Evolutionary conservation across 495 filamentous ascomycete genomes (phyloP), one percentile per base, ranked within the genome.

Genomic region (Jackrogersella multiformis): DNA sequence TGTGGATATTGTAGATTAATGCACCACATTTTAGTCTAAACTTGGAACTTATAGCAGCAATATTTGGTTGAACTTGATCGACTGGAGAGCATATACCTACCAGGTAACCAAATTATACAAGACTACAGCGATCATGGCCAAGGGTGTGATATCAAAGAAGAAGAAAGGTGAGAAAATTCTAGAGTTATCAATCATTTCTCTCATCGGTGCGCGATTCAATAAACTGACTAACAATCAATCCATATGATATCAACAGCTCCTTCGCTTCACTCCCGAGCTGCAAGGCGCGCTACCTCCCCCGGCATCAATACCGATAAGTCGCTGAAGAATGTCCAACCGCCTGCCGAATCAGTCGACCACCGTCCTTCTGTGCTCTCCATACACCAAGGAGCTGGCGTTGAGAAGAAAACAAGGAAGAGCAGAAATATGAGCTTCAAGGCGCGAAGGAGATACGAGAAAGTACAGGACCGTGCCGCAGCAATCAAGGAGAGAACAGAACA

Each of bases 231-330:
- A 28, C n/a, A n/a, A n/a, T n/a, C n/a, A n/a, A n/a, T n/a, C n/a
- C n/a, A n/a, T n/a, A n/a, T 24, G 9, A 24, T n/a, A 39, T 55
- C 5, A 55, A 80, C 65, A 82, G 81, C 64, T 28, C 74, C 78
- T 18, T 82, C 80, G 8, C 39, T 84, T 49, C 90, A 90, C 77
- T 92, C 91, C 52, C 89, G 91, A 32, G 89, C 89, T 24, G 89
- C 89, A 66, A 84, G 89, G 70, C 87, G 92, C 51, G 91, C 85
- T 36, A 86, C 85, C 21, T 90, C 90, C 12, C 90, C 89, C 10
- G 82, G 87, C 73, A 85, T 92, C 76, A 80, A 93, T 73, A 81
- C 87, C 62, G 90, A 93, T 79, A 92, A 92, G 78, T 92, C 90
- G 2, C 77, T 94, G 35, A 88, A 87, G 66, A 74, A 84, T 51